These are phyloP conservation scores for Thelephora terrestris DNA, from an alignment of 1,284 basidiomycete species.

Conservation along the genomic window DNA sequence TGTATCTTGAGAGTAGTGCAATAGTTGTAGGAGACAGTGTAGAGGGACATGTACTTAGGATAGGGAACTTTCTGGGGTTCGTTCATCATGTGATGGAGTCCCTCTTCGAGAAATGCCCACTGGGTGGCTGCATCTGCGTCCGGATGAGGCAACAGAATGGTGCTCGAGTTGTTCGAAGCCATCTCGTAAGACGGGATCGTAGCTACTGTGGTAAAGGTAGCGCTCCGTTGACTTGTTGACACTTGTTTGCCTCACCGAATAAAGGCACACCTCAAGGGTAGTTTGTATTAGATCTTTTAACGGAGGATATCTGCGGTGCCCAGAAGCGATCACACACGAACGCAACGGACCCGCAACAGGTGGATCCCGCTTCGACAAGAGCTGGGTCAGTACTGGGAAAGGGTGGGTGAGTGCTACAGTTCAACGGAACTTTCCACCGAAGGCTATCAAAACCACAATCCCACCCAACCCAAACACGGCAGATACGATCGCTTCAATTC, in stretches of 20 bases:
- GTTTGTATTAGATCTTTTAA: too few relatives aligned
- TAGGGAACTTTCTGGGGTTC: conserved; percentile 84
- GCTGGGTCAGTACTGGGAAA: too few relatives aligned
- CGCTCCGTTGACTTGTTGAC: too few relatives aligned
- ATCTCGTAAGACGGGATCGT: conserved; percentile 1
- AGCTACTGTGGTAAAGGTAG: too few relatives aligned
- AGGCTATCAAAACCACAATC: background rate
- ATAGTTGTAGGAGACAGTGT: conserved; percentile 94
- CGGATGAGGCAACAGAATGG: conserved; percentile 45
- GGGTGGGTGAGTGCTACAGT: too few relatives aligned
- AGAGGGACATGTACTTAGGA: conserved; percentile 87
- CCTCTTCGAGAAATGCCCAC: conserved; percentile 82
- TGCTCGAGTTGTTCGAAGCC: conserved; percentile 9
- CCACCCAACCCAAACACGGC: background rate
- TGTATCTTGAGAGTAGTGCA: conserved; percentile 86
- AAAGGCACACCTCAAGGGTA: too few relatives aligned
- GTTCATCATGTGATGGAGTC: conserved; percentile 92
- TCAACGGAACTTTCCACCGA: background rate
- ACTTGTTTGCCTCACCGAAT: too few relatives aligned
- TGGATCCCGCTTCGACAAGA: too few relatives aligned
- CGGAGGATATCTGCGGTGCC: too few relatives aligned
- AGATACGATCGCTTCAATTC: background rate
- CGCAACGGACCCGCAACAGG: too few relatives aligned
- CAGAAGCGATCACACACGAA: too few relatives aligned
- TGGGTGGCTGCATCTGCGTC: conserved; percentile 73